These are phyloP conservation scores for Ogataea paradorogensis DNA, from an alignment of 805 yeast species.

Conservation along the genomic window DNA sequence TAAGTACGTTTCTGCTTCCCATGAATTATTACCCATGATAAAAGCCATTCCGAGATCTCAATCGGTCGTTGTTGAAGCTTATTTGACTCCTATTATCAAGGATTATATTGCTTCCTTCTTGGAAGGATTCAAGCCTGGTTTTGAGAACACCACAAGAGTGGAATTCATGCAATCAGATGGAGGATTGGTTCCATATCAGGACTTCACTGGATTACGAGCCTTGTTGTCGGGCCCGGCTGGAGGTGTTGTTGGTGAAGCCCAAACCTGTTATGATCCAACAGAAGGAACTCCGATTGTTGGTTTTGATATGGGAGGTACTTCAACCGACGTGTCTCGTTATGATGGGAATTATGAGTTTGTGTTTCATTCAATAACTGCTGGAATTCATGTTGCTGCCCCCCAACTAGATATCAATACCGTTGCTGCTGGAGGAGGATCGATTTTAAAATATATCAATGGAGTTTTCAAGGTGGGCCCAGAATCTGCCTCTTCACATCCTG, in stretches of 20 bases:
- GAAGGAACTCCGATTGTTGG: constrained; percentile 36
- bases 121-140: constrained; percentile 25
- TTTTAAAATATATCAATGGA: constrained; percentile 34
- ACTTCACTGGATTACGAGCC: constrained; percentile 51
- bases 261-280: constrained; percentile 37
- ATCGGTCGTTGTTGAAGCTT: constrained; percentile 38
- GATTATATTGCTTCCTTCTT: constrained; percentile 38
- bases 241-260: constrained; percentile 55
- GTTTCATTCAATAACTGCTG: constrained; percentile 57
- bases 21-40: constrained; percentile 36
- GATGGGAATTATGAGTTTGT: constrained; percentile 65
- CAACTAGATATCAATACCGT: constrained; percentile 39
- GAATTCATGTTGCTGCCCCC: constrained; percentile 39
- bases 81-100: constrained; percentile 39
- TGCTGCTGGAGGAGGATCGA: constrained; percentile 58
- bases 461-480: constrained; percentile 46
- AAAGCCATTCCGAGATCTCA: constrained; percentile 36
- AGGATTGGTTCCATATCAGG: constrained; percentile 49
- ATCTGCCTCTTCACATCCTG: constrained; percentile 47
- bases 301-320: constrained; percentile 40
- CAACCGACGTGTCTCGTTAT: constrained; percentile 49
- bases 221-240: constrained; percentile 60
- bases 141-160: constrained; percentile 34
- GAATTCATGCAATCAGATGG: constrained; percentile 60
- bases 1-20: constrained; percentile 32